Conservation (phyloP, 2,329 filamentous ascomycete species). For the Exophiala spinifera region DNA sequence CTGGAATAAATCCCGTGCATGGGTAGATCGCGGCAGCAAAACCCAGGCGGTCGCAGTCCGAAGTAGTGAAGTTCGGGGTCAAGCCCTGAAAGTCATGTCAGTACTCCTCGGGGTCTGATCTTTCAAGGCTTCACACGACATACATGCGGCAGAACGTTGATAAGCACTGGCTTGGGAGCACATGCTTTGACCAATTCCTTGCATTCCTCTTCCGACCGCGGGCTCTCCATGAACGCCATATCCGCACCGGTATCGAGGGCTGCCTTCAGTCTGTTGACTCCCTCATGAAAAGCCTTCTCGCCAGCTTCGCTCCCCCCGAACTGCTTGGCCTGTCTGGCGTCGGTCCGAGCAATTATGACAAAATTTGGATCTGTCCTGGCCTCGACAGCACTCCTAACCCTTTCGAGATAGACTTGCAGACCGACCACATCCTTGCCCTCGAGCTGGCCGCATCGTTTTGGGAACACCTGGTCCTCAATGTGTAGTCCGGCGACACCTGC, state of each 20-base stretch:
- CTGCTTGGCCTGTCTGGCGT: not conserved
- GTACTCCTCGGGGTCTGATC: too few relatives aligned
- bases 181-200: not conserved
- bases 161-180: not conserved
- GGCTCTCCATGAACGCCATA: not conserved
- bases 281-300: not conserved
- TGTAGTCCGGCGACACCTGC: conserved; percentile 39
- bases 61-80: not conserved
- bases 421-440: conserved; percentile 39
- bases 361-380: not conserved
- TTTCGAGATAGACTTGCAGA: conserved; percentile 32
- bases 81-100: not conserved
- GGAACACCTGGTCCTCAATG: conserved; percentile 51
- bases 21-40: not conserved
- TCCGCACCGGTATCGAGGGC: not conserved
- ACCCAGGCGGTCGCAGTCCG: not conserved
- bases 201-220: not conserved
- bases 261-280: not conserved
- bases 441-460: conserved; percentile 44
- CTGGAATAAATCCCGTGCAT: not conserved
- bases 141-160: not conserved
- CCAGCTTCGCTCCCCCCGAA: not conserved
- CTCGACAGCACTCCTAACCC: conserved; percentile 35
- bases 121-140: too few relatives aligned
- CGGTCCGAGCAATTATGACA: not conserved